phyloP scores from a whole-genome alignment of 2,329 filamentous ascomycete species.

The Coleophoma crateriformis region DNA sequence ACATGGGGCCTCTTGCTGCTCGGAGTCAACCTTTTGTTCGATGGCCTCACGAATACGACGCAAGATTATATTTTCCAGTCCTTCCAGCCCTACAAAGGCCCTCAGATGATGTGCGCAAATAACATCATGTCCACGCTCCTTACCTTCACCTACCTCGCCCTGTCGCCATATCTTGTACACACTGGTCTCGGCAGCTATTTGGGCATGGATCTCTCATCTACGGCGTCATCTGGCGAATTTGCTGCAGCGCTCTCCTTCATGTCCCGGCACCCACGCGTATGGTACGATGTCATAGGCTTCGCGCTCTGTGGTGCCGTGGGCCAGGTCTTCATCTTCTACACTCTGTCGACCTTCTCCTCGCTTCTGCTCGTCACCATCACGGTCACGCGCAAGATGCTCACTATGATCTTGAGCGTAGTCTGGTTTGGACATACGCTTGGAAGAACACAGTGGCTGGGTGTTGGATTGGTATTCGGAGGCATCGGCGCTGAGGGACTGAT shows the following conservation, averaged over 20 bases:
- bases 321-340: conserved; percentile 97
- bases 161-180: conserved; percentile 73
- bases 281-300: conserved; percentile 85
- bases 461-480: conserved; percentile 88
- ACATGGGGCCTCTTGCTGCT: conserved; percentile 79
- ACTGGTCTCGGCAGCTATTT: conserved; percentile 60
- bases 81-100: conserved; percentile 78
- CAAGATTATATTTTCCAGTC: conserved; percentile 88
- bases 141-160: conserved; percentile 68
- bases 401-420: conserved; percentile 93
- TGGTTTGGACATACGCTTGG: conserved; percentile 88
- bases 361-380: conserved; percentile 93
- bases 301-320: conserved; percentile 86
- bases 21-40: conserved; percentile 85
- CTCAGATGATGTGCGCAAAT: conserved; percentile 99
- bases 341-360: conserved; percentile 84
- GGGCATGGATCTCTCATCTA: conserved; percentile 53
- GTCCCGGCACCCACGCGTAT: conserved; percentile 70
- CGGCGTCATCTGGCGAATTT: conserved; percentile 63
- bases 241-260: conserved; percentile 76
- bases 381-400: conserved; percentile 97
- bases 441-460: conserved; percentile 89
- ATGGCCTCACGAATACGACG: conserved; percentile 92
- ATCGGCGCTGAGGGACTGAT: conserved; percentile 87
- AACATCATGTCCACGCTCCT: conserved; percentile 81